Conservation (phyloP, 306 rosid species). For the Casuarina equisetifolia region DNA sequence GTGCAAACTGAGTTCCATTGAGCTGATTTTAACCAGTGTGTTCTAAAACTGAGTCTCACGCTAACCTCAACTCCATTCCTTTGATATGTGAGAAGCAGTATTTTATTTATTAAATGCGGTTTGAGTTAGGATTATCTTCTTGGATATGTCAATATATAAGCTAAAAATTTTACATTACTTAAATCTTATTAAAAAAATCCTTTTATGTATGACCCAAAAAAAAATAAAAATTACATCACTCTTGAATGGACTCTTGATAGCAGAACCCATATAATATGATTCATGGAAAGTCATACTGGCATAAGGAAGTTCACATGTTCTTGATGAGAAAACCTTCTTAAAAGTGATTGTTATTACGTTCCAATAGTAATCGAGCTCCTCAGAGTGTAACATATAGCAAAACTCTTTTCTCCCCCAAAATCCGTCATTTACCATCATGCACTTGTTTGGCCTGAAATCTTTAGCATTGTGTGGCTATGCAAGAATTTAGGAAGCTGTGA, state of each 20-base stretch:
- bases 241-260: too few relatives aligned
- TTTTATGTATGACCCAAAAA: too few relatives aligned
- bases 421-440: too few relatives aligned
- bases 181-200: too few relatives aligned
- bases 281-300: neutral
- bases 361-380: too few relatives aligned
- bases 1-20: neutral
- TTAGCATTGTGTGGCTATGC: neutral
- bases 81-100: neutral
- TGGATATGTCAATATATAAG: neutral
- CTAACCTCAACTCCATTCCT: neutral
- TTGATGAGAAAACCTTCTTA: neutral
- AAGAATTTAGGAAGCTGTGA: neutral
- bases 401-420: neutral
- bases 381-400: neutral
- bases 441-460: too few relatives aligned
- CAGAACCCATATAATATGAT: neutral
- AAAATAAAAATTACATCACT: too few relatives aligned
- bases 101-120: neutral
- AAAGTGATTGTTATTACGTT: neutral
- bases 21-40: neutral
- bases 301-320: neutral
- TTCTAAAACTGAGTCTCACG: neutral
- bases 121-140: neutral
- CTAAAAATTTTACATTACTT: too few relatives aligned